A percentile compares a stretch with the other conserved stretches of the same genome.
Conservation (phyloP, 2,329 filamentous ascomycete genomes). For the Tympanopsis confertula region DNA sequence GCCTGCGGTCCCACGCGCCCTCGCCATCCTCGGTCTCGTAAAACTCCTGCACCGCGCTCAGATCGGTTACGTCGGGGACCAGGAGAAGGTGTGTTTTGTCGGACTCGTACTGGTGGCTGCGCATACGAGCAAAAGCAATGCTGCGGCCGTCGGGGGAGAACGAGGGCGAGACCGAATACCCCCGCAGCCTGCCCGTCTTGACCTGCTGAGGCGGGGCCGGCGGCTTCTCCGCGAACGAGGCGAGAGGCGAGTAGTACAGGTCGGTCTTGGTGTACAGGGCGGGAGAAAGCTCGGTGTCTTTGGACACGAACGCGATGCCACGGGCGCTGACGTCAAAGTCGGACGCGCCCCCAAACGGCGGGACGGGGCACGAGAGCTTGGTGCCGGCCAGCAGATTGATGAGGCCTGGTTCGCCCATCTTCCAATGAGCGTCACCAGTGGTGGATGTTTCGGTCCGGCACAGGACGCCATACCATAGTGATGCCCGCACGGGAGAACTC, state of each 20-base stretch:
- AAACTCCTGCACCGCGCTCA: constrained; percentile 39
- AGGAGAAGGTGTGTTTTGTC: constrained; percentile 64
- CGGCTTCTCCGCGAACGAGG: constrained; percentile 9
- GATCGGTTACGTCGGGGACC: constrained; percentile 37
- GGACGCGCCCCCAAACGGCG: constrained; percentile 67
- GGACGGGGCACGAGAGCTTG: constrained; percentile 52
- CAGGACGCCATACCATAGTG: constrained; percentile 60
- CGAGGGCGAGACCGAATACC: constrained; percentile 53
- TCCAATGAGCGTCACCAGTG: too few relatives aligned
- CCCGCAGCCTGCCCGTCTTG: constrained; percentile 44
- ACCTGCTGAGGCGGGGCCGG: constrained; percentile 38
- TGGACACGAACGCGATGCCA: constrained; percentile 63
- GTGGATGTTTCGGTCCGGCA: constrained; percentile 11
- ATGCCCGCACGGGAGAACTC: too few relatives aligned
- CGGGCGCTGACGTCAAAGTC: constrained; percentile 64
- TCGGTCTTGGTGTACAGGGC: constrained; percentile 73
- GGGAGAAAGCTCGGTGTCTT: constrained; percentile 59
- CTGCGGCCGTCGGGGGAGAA: constrained; percentile 65
- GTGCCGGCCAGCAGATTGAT: constrained; percentile 54
- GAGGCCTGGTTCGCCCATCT: constrained; percentile 8
- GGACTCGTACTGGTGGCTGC: constrained; percentile 64
- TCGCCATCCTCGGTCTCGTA: constrained; percentile 50
- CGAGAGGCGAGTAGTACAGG: constrained; percentile 55
- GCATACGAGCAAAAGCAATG: constrained; percentile 72
- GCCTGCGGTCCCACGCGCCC: constrained; percentile 48